phyloP scores from a whole-genome alignment of 2,329 filamentous ascomycete genomes.

The Cercospora janseana region DNA sequence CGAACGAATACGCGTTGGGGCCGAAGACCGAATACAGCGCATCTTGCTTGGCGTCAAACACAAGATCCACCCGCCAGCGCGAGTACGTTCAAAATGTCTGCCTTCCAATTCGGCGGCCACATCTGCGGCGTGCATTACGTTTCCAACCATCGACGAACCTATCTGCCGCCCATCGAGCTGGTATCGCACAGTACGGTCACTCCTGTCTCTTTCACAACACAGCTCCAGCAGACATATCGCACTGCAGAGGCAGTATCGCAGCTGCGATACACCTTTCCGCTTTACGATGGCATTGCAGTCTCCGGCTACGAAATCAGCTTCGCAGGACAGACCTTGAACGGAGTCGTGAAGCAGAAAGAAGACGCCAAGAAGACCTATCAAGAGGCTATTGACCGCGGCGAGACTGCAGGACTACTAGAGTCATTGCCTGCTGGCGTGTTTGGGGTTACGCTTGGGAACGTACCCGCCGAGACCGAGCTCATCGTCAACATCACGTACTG shows the following conservation, averaged over 20 bases:
- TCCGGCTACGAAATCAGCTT: conserved; percentile 66
- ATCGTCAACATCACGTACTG: conserved; percentile 64
- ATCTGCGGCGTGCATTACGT: conserved; percentile 37
- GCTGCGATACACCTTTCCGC: conserved; percentile 66
- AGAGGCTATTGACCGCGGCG: conserved; percentile 56
- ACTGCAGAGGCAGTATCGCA: conserved; percentile 50
- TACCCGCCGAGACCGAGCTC: conserved; percentile 58
- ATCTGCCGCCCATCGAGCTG: conserved; percentile 60
- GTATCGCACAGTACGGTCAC: conserved; percentile 61
- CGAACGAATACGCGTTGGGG: too few relatives aligned
- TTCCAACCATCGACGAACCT: conserved; percentile 32
- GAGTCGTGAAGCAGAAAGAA: conserved; percentile 65
- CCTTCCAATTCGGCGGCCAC: conserved; percentile 16
- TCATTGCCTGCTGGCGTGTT: conserved; percentile 66
- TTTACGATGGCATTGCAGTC: conserved; percentile 70
- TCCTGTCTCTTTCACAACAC: conserved; percentile 53
- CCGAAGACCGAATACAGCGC: too few relatives aligned
- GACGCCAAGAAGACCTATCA: conserved; percentile 61
- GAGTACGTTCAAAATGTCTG: neutral
- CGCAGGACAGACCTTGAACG: conserved; percentile 58
- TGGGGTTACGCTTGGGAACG: conserved; percentile 65
- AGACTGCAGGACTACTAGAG: conserved; percentile 65
- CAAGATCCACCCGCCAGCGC: too few relatives aligned
- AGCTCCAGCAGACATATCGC: conserved; percentile 58
- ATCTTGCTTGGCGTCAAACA: too few relatives aligned